phyloP scores from a whole-genome alignment of 2,329 filamentous ascomycete genomes.

The Sordariomycetes sp. region DNA sequence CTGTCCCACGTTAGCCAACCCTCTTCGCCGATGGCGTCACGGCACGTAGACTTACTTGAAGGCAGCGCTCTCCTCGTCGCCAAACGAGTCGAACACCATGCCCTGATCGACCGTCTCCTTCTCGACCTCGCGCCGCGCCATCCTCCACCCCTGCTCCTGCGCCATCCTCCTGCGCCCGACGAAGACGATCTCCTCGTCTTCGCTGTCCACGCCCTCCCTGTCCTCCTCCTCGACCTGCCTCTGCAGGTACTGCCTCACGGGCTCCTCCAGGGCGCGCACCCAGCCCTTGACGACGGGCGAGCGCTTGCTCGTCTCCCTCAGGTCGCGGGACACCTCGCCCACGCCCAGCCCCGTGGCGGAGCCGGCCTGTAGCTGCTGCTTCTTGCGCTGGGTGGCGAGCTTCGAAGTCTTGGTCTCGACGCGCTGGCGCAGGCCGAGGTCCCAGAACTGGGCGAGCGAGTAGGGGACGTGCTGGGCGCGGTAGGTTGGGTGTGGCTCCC shows the following conservation, averaged over 20 bases:
- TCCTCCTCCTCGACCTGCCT: conserved; percentile 12
- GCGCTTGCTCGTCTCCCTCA: conserved; percentile 74
- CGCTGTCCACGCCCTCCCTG: conserved; percentile 26
- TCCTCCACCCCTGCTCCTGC: conserved; percentile 35
- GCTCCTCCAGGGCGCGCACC: conserved; percentile 76
- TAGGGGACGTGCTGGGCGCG: conserved; percentile 74
- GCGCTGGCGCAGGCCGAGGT: conserved; percentile 42
- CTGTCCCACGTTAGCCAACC: conserved; percentile 29
- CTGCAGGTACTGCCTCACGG: conserved; percentile 68
- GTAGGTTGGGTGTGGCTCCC: conserved; percentile 74
- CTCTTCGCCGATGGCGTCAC: neutral
- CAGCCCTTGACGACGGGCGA: conserved; percentile 68
- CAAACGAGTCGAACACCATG: conserved; percentile 72
- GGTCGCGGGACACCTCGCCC: conserved; percentile 65
- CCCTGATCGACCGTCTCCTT: conserved; percentile 52
- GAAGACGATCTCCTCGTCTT: conserved; percentile 87
- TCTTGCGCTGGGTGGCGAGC: conserved; percentile 33
- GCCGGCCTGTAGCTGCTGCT: conserved; percentile 30
- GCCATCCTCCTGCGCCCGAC: conserved; percentile 46
- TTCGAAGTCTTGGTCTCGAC: conserved; percentile 35
- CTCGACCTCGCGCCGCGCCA: conserved; percentile 39
- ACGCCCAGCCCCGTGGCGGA: conserved; percentile 32
- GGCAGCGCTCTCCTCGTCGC: conserved; percentile 64
- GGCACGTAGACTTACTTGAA: conserved; percentile 60
- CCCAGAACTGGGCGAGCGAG: conserved; percentile 81